phyloP scores from a whole-genome alignment of 1,139 yeast genomes.

The Yamadazyma taylorii region DNA sequence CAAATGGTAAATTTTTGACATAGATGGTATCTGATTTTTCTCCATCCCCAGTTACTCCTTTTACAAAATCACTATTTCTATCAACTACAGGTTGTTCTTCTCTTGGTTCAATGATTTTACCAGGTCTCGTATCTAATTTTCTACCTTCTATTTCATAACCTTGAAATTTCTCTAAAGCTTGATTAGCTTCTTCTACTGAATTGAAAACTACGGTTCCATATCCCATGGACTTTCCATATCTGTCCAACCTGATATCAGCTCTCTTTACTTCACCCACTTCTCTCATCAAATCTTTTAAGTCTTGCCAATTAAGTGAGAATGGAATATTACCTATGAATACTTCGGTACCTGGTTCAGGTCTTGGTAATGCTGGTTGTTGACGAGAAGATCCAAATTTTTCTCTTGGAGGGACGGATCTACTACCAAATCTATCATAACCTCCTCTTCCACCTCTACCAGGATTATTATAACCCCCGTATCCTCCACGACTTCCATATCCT shows the following conservation, averaged over 20 bases:
- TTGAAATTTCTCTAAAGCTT: slow-evolving; percentile 61
- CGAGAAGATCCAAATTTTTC: slow-evolving; percentile 16
- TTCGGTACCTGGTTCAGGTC: slow-evolving; percentile 54
- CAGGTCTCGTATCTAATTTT: slow-evolving; percentile 67
- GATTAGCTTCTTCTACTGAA: slow-evolving; percentile 58
- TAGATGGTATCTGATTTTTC: slow-evolving; percentile 61
- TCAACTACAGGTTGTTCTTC: slow-evolving; percentile 13
- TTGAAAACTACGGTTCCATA: slow-evolving; percentile 74
- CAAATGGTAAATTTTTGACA: slow-evolving; percentile 82
- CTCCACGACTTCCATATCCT: slow-evolving; percentile 7
- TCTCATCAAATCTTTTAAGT: slow-evolving; percentile 80
- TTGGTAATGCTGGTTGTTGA: slow-evolving; percentile 1
- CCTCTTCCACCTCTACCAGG: slow-evolving; percentile 10
- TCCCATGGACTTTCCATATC: slow-evolving; percentile 80
- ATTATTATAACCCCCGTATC: slow-evolving; percentile 4
- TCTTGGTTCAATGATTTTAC: slow-evolving; percentile 25
- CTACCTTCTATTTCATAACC: slow-evolving; percentile 74
- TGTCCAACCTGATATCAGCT: slow-evolving; percentile 74
- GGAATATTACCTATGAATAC: slow-evolving; percentile 84
- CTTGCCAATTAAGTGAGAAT: slow-evolving; percentile 78
- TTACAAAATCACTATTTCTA: slow-evolving; percentile 57
- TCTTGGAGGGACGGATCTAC: slow-evolving; percentile 18
- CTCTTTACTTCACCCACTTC: slow-evolving; percentile 73
- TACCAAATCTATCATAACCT: slow-evolving; percentile 3
- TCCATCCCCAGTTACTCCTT: slow-evolving; percentile 66